These are phyloP conservation scores for Fusarium pininemorale DNA, from an alignment of 2,329 filamentous ascomycete genomes.

Conservation along the genomic window DNA sequence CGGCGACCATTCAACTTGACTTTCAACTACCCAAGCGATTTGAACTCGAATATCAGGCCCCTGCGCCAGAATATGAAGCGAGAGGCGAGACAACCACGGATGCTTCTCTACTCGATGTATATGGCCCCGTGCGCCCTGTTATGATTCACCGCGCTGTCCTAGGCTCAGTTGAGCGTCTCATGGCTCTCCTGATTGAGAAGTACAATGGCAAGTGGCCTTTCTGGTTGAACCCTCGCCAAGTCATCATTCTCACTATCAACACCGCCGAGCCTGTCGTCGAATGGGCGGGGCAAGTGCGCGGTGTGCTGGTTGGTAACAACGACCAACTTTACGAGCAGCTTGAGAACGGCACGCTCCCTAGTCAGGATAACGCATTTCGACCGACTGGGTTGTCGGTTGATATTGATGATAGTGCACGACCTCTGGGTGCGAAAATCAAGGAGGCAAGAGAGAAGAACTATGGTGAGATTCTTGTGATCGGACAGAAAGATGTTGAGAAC, in stretches of 20 bases:
- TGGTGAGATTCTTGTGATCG: slow-evolving; percentile 77
- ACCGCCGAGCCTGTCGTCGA: slow-evolving; percentile 62
- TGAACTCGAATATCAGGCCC: slow-evolving; percentile 76
- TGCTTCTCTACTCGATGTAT: slow-evolving; percentile 56
- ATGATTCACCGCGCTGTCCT: slow-evolving; percentile 87
- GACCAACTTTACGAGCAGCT: slow-evolving; percentile 47
- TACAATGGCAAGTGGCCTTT: slow-evolving; percentile 85
- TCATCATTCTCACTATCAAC: slow-evolving; percentile 77
- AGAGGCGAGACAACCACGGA: slow-evolving; percentile 62
- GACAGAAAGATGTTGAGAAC: slow-evolving; percentile 69
- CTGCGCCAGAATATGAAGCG: slow-evolving; percentile 69
- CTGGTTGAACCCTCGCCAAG: slow-evolving; percentile 86
- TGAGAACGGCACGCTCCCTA: slow-evolving; percentile 43
- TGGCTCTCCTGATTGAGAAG: slow-evolving; percentile 86
- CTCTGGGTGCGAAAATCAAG: slow-evolving; percentile 73
- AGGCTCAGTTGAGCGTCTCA: slow-evolving; percentile 83
- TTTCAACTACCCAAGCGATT: slow-evolving; percentile 90
- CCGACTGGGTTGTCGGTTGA: slow-evolving; percentile 74
- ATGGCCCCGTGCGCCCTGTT: slow-evolving; percentile 73
- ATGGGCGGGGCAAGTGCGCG: slow-evolving; percentile 58
- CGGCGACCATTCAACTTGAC: slow-evolving; percentile 88
- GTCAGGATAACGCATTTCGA: slow-evolving; percentile 57
- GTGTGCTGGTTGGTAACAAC: slow-evolving; percentile 60
- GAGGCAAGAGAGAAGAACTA: slow-evolving; percentile 79
- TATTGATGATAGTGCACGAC: slow-evolving; percentile 70